These are phyloP conservation scores for Pyrenophora seminiperda DNA, from an alignment of 2,329 filamentous ascomycete genomes.

Conservation along the genomic window DNA sequence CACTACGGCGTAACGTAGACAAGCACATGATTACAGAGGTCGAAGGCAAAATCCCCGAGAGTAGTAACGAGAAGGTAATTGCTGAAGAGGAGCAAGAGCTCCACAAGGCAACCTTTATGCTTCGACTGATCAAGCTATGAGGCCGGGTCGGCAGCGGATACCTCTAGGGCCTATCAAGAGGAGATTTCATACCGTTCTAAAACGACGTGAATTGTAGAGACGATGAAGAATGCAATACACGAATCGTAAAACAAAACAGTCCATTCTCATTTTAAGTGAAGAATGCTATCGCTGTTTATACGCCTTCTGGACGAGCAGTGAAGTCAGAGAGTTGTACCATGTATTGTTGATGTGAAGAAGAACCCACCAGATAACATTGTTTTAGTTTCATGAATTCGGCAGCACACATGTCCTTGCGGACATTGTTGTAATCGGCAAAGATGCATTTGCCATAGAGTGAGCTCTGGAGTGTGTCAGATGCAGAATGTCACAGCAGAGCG, in stretches of 20 bases:
- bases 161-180: background rate
- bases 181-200: background rate
- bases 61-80: conserved; percentile 64
- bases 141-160: background rate
- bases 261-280: background rate
- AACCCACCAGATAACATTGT: conserved; percentile 79
- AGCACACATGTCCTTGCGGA: conserved; percentile 88
- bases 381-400: conserved; percentile 85
- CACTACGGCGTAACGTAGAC: conserved; percentile 76
- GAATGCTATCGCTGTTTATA: conserved; percentile 38
- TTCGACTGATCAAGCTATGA: conserved; percentile 75
- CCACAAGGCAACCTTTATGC: conserved; percentile 78
- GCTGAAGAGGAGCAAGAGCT: conserved; percentile 84
- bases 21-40: conserved; percentile 66
- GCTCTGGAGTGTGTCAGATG: conserved; percentile 60
- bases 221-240: conserved; percentile 16
- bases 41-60: conserved; percentile 62
- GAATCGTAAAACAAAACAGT: background rate
- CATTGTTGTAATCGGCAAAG: conserved; percentile 83
- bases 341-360: background rate
- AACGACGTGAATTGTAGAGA: conserved; percentile 19
- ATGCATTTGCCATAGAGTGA: conserved; percentile 90
- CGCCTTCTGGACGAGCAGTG: conserved; percentile 23
- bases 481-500: background rate
- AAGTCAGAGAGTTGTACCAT: background rate